Conservation (phyloP, 805 yeast genomes). For the Starmera amethionina region DNA sequence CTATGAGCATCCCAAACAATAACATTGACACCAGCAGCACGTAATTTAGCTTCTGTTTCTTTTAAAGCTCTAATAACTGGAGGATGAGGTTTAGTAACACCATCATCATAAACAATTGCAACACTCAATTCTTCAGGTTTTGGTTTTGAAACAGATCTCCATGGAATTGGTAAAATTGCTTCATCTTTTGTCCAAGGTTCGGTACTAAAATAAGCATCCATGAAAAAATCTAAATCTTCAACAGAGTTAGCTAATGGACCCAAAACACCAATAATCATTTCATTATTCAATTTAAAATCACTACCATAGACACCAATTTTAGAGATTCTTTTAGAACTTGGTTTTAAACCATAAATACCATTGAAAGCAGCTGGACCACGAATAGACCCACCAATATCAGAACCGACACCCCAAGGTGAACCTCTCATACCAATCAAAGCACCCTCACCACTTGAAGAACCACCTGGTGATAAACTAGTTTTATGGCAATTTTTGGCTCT, state of each 20-base stretch:
- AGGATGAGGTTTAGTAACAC: conserved; percentile 58
- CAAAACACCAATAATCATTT: conserved; percentile 38
- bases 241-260: conserved; percentile 61
- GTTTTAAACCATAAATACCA: conserved; percentile 47
- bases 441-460: conserved; percentile 61
- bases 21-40: conserved; percentile 48
- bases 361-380: conserved; percentile 53
- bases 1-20: conserved; percentile 49
- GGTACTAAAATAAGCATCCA: conserved; percentile 38
- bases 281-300: conserved; percentile 18
- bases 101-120: conserved; percentile 57
- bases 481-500: conserved; percentile 45
- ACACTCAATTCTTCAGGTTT: conserved; percentile 37
- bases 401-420: conserved; percentile 50
- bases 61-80: conserved; percentile 51
- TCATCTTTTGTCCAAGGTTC: conserved; percentile 50
- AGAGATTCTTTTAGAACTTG: conserved; percentile 42
- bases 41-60: conserved; percentile 41
- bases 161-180: conserved; percentile 25
- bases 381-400: conserved; percentile 58
- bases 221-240: conserved; percentile 60
- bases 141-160: conserved; percentile 25
- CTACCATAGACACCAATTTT: conserved; percentile 27
- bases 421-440: conserved; percentile 44
- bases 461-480: conserved; percentile 45